These are phyloP conservation scores for Cinchona pubescens DNA, from an alignment of 257 asterid species.

Conservation along the genomic window DNA sequence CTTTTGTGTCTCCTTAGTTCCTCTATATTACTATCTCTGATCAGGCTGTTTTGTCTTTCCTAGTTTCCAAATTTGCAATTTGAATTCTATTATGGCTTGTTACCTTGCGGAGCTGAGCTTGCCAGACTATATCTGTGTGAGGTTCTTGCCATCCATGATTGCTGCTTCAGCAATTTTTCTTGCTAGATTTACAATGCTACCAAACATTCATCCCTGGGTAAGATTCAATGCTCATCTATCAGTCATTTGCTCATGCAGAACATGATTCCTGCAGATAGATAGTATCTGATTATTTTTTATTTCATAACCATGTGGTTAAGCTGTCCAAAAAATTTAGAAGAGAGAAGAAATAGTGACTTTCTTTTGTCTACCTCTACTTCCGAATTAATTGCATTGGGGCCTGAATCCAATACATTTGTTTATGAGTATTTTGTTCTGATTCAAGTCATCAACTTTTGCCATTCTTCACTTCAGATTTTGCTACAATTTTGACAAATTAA, in stretches of 20 bases:
- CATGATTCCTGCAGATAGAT: not conserved
- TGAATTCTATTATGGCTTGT: slow-evolving; percentile 56
- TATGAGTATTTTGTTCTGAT: not conserved
- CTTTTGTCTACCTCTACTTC: not conserved
- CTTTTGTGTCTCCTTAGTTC: not conserved
- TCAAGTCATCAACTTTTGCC: not conserved
- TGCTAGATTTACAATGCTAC: slow-evolving; percentile 51
- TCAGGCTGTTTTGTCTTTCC: slow-evolving; percentile 15
- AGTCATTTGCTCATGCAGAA: not conserved
- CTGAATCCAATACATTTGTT: not conserved
- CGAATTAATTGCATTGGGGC: not conserved
- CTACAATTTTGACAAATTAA: not conserved
- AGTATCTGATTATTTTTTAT: not conserved
- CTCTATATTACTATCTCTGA: not conserved
- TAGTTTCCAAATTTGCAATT: slow-evolving; percentile 52
- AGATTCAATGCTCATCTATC: slow-evolving; percentile 20
- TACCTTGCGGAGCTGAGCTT: slow-evolving; percentile 82
- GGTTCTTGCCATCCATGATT: slow-evolving; percentile 67
- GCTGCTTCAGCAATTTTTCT: slow-evolving; percentile 90
- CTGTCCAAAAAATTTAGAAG: not conserved
- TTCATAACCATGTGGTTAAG: not conserved
- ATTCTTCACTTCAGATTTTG: not conserved
- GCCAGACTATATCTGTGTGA: slow-evolving; percentile 55
- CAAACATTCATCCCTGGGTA: slow-evolving; percentile 73
- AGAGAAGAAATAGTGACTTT: not conserved